Evolutionary conservation across 805 yeast genomes (phyloP).

Genomic region (Blastobotrys muscicola): DNA sequence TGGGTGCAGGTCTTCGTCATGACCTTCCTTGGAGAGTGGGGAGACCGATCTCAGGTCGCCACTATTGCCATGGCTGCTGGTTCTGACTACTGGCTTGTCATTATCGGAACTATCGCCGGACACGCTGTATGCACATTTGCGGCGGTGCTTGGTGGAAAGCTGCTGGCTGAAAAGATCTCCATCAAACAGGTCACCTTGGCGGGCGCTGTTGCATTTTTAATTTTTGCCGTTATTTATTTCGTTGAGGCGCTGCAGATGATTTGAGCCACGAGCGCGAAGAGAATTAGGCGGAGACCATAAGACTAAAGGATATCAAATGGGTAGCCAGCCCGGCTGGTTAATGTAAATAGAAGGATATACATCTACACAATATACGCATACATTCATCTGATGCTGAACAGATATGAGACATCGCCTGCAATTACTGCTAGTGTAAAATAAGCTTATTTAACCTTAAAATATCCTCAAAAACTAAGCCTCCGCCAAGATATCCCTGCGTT

Average conservation of each 20-base stretch:
- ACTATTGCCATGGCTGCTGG: conserved; percentile 99
- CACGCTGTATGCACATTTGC: conserved; percentile 80
- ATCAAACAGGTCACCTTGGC: conserved; percentile 88
- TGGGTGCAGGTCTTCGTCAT: conserved; percentile 92
- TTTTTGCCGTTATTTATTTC: conserved; percentile 74
- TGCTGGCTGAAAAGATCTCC: conserved; percentile 79
- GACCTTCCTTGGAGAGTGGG: conserved; percentile 98
- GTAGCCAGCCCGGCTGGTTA: background rate
- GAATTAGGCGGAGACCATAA: too few relatives aligned
- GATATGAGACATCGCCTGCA: background rate
- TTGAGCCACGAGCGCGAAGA: conserved; percentile 5
- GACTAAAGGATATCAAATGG: too few relatives aligned
- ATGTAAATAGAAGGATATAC: background rate
- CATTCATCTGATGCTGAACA: background rate
- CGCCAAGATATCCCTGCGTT: too few relatives aligned
- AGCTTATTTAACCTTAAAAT: background rate
- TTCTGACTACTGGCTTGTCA: conserved; percentile 80
- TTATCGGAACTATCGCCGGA: conserved; percentile 81
- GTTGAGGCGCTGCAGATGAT: conserved; percentile 38
- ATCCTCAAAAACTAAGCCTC: too few relatives aligned
- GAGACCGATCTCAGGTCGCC: conserved; percentile 96
- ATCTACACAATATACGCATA: background rate
- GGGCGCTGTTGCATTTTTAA: conserved; percentile 79
- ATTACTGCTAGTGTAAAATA: background rate
- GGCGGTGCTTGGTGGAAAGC: conserved; percentile 91